A percentile compares a stretch with the other conserved stretches of the same genome.
These are phyloP conservation scores for Lactifluus pinguis DNA, from an alignment of 768 basidiomycete species.

Conservation along the genomic window DNA sequence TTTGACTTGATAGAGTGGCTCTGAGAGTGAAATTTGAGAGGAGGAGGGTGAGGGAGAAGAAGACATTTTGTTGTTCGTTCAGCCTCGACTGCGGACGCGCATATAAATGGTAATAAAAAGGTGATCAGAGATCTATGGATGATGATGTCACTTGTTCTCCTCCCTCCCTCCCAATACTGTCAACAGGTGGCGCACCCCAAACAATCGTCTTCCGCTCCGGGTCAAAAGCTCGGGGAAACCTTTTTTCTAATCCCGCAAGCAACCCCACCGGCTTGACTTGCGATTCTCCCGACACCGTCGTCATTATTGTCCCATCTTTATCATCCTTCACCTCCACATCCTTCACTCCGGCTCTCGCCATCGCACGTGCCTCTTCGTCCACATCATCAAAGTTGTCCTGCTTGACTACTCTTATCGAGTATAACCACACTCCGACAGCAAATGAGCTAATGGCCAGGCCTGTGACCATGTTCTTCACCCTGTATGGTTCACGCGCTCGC, in stretches of 20 bases:
- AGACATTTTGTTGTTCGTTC: background rate
- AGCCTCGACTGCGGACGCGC: background rate
- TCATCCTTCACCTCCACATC: background rate
- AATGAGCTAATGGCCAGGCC: slow-evolving; percentile 67
- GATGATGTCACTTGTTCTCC: slow-evolving; percentile 19
- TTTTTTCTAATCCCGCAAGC: background rate
- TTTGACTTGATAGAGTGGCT: slow-evolving; percentile 35
- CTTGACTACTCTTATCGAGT: slow-evolving; percentile 64
- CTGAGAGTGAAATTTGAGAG: slow-evolving; percentile 10
- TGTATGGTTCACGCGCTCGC: slow-evolving; percentile 83
- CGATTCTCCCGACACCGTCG: background rate
- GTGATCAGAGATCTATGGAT: background rate
- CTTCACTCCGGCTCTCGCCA: slow-evolving; percentile 12
- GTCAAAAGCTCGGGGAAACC: slow-evolving; percentile 37
- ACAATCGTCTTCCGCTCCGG: slow-evolving; percentile 40
- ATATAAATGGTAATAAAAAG: background rate
- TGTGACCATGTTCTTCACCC: slow-evolving; percentile 67
- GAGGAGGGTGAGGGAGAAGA: background rate
- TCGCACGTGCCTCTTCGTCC: slow-evolving; percentile 52
- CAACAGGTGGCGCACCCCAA: slow-evolving; percentile 61
- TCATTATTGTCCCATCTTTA: background rate
- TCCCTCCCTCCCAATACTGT: slow-evolving; percentile 25
- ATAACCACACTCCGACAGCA: slow-evolving; percentile 76
- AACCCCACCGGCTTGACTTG: background rate
- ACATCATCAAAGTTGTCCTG: slow-evolving; percentile 20